phyloP scores from a whole-genome alignment of 805 yeast species.

The Candida suzukii region DNA sequence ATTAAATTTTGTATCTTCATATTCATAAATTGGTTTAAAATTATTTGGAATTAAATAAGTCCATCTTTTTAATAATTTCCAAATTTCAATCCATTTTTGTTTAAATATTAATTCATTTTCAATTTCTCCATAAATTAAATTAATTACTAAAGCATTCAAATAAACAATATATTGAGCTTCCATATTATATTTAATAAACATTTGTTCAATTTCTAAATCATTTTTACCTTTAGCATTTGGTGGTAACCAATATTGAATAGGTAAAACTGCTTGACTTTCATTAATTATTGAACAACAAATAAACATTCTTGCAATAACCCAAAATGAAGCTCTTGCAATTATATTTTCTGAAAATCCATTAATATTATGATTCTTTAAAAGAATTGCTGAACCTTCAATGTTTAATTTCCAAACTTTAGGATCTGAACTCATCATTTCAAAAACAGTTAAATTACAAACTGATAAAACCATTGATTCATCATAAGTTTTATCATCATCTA shows the following conservation, averaged over 20 bases:
- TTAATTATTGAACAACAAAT: slow-evolving; percentile 32
- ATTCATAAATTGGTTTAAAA: slow-evolving; percentile 23
- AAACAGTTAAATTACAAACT: slow-evolving; percentile 34
- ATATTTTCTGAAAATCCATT: slow-evolving; percentile 26
- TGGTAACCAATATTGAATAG: slow-evolving; percentile 29
- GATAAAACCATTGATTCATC: slow-evolving; percentile 20
- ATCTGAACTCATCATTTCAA: slow-evolving; percentile 36
- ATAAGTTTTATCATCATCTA: background rate
- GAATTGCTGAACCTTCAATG: slow-evolving; percentile 33
- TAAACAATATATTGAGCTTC: slow-evolving; percentile 35
- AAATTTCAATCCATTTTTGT: slow-evolving; percentile 28
- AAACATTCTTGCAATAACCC: slow-evolving; percentile 38
- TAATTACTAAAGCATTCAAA: slow-evolving; percentile 28
- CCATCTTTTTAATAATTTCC: slow-evolving; percentile 32
- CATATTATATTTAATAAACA: slow-evolving; percentile 17
- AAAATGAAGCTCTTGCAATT: slow-evolving; percentile 30
- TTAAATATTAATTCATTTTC: slow-evolving; percentile 23
- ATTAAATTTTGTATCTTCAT: slow-evolving; percentile 21
- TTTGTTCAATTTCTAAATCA: slow-evolving; percentile 17
- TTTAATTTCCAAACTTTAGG: slow-evolving; percentile 35
- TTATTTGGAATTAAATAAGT: slow-evolving; percentile 21
- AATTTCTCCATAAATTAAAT: slow-evolving; percentile 21
- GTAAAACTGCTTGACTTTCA: slow-evolving; percentile 30
- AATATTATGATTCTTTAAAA: slow-evolving; percentile 28
- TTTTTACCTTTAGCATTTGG: slow-evolving; percentile 8